Evolutionary conservation across 495 filamentous ascomycete species (phyloP), one percentile per base, ranked within the genome.

Genomic region (Parathielavia appendiculata): DNA sequence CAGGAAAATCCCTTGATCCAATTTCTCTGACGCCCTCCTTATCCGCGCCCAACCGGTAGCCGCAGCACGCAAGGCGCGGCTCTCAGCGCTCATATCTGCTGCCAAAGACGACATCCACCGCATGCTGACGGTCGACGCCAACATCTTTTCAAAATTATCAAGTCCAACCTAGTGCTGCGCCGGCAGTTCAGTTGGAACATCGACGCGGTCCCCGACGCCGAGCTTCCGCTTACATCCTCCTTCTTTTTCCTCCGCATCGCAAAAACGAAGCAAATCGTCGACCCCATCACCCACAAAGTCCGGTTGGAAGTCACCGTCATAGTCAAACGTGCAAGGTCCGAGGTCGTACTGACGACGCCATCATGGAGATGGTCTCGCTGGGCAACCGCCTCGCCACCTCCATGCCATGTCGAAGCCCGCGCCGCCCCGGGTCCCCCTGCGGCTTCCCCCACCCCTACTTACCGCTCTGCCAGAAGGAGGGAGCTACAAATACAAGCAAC

Each of bases 111-210:
- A 47, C 51, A 14, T 63, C 47, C 60, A 60, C 19, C 39, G 54
- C 16, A 36, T 59, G 9, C 6, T 58, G 6, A 22, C 5, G 9
- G 9, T 40, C 32, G 56, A 60, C 26, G 19, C 19, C n/a, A 72
- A 69, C 23, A 30, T 5, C 67, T 69, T 58, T 73, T 74, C 59
- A 69, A 66, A 53, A n/a, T n/a, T n/a, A 47, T 44, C 1, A 75
- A 69, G 60, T 66, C 71, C 12, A 30, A 35, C 36, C 64, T 72
- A 26, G 63, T 69, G 43, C 6, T 58, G 0, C 67, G 58, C 44
- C 46, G 56, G 26, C 54, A 63, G 41, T 60, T 66, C 51, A 57
- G 57, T 4, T 73, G 72, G 71, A 60, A 64, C 39, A 44, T 55
- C 19, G 62, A 68, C 23, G 57, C 49, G 10, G 67, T 75, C 39